Evolutionary conservation across 2,329 filamentous ascomycete species (phyloP).

Genomic region (Pseudofabraea citricarpa): DNA sequence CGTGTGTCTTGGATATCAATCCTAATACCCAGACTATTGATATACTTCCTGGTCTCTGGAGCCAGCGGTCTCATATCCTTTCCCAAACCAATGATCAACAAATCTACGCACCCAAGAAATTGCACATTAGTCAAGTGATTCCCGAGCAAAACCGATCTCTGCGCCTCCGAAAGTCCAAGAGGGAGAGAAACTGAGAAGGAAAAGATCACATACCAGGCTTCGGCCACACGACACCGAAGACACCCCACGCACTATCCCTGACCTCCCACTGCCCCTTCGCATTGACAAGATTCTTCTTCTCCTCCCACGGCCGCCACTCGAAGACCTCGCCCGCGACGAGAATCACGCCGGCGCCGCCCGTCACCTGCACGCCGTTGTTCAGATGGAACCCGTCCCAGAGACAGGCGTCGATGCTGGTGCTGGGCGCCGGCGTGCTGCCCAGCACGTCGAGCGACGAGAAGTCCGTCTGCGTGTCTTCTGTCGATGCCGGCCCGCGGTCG

Average conservation of each 20-base stretch:
- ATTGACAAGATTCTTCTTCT: slow-evolving; percentile 52
- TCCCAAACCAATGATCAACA: slow-evolving; percentile 86
- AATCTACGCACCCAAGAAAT: slow-evolving; percentile 50
- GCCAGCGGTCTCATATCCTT: slow-evolving; percentile 70
- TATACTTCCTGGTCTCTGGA: slow-evolving; percentile 64
- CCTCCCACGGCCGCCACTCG: slow-evolving; percentile 77
- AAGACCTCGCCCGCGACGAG: slow-evolving; percentile 86
- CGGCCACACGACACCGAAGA: slow-evolving; percentile 78
- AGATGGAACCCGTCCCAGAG: slow-evolving; percentile 79
- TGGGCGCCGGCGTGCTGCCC: slow-evolving; percentile 66
- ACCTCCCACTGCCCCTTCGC: slow-evolving; percentile 78
- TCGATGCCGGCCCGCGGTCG: slow-evolving; percentile 56
- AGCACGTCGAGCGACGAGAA: slow-evolving; percentile 77
- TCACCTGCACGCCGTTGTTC: slow-evolving; percentile 71
- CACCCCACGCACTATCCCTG: slow-evolving; percentile 62
- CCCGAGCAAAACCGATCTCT: background rate
- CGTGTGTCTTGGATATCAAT: slow-evolving; percentile 88
- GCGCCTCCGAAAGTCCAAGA: background rate
- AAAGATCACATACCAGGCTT: slow-evolving; percentile 65
- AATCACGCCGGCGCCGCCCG: slow-evolving; percentile 66
- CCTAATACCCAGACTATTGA: slow-evolving; percentile 75
- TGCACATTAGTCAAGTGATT: background rate
- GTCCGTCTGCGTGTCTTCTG: slow-evolving; percentile 62
- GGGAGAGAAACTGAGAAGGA: slow-evolving; percentile 1
- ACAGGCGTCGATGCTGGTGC: slow-evolving; percentile 80